Base-by-base conservation (phyloP, 2,329 filamentous ascomycete species). In the Hymenoscyphus repandus region DNA sequence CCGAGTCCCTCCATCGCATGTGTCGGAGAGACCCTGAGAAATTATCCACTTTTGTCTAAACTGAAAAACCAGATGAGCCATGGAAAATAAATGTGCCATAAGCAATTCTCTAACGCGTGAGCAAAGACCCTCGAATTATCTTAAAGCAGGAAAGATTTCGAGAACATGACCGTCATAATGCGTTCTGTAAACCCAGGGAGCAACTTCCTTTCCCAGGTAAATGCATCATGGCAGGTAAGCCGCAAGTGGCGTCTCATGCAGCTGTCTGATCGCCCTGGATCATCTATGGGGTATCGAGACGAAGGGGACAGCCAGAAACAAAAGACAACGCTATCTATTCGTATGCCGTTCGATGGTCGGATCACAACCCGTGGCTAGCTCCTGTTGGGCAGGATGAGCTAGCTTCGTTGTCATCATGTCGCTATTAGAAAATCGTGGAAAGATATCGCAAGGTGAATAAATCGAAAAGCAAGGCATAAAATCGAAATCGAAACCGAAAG, bases 251-350 rank as follows among this genome's bases (percentile, higher is more conserved):
- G 52, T 62, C 59, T 62, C 58, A 58, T 65, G 63, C 55, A 57
- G 56, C 62, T 65, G 62, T 58, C 57, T 60, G 54, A 58, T 62
- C 61, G 58, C 61, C 60, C 55, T 59, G 58, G 49, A 59, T 63
- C 60, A 60, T 66, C 62, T 65, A 65, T 59, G 50, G 64, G 65
- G 64, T 65, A 66, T 66, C 58, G 57, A 62, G 57, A 59, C 50
- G 54, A 58, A 57, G 56, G 52, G 50, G 53, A 59, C 51, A 63
- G 58, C 57, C 63, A 62, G 60, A 52, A 64, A 61, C 58, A 65
- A 66, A 67, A 64, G 61, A 62, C 64, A 66, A 66, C 62, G 64
- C 62, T 64, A 63, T 68, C 65, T 67, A 68, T 67, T 59, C 63
- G 59, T 64, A 68, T 65, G 65, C 62, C 56, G 58, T 62, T 60